Percentiles rank a stretch among this genome's conserved stretches.
These are phyloP conservation scores for Eutypella sp. DNA, from an alignment of 2,329 filamentous ascomycete species.

Conservation along the genomic window DNA sequence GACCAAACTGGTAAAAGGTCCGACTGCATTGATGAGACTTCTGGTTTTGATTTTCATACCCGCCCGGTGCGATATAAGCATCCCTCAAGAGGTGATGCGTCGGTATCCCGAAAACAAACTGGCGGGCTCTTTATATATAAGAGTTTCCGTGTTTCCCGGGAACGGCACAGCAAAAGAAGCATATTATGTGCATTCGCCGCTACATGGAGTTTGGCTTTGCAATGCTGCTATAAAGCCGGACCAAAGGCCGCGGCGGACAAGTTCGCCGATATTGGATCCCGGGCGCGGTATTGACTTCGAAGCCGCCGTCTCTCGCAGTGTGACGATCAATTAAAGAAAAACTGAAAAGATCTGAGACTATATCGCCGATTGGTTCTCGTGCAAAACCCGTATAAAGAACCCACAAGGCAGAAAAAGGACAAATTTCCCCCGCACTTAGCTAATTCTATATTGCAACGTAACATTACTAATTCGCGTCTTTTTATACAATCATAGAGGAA, in stretches of 20 bases:
- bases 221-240: slow-evolving; percentile 39
- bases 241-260: slow-evolving; percentile 59
- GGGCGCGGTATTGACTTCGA: slow-evolving; percentile 27
- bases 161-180: slow-evolving; percentile 24
- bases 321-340: slow-evolving; percentile 47
- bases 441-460: slow-evolving; percentile 1
- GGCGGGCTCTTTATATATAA: not conserved
- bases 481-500: not conserved
- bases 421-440: not conserved
- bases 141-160: slow-evolving; percentile 2
- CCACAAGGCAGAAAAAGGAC: no score
- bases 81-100: slow-evolving; percentile 20
- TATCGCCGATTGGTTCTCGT: no score
- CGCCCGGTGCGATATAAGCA: slow-evolving; percentile 15
- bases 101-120: slow-evolving; percentile 6
- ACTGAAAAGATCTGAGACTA: slow-evolving; percentile 76
- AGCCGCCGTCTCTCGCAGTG: slow-evolving; percentile 46
- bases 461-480: not conserved
- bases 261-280: slow-evolving; percentile 3
- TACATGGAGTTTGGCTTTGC: slow-evolving; percentile 49
- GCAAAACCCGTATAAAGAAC: no score
- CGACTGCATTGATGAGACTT: slow-evolving; percentile 31
- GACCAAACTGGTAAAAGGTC: slow-evolving; percentile 44
- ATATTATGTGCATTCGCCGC: slow-evolving; percentile 30
- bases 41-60: slow-evolving; percentile 32